A percentile compares a stretch with the other conserved stretches of the same genome.
Conservation (phyloP, 371 early-diverging fungal species). For the Syncephalis fuscata region DNA sequence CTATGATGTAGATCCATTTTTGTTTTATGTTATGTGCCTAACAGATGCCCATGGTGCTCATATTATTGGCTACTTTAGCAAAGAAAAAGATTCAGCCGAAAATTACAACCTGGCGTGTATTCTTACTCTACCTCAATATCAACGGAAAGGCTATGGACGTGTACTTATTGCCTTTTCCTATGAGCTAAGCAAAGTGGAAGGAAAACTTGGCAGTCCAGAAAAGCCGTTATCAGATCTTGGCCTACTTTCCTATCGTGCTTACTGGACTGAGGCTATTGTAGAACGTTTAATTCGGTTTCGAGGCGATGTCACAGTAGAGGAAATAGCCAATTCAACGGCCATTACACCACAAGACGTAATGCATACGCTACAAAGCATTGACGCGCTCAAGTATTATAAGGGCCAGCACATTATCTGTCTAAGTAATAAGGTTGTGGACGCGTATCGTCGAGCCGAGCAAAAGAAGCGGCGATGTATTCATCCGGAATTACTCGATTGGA, state of each 20-base stretch:
- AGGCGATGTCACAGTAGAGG: conserved; percentile 52
- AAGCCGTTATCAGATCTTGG: conserved; percentile 99
- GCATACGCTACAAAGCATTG: conserved; percentile 82
- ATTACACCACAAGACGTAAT: conserved; percentile 91
- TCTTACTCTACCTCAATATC: conserved; percentile 96
- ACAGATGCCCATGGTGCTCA: conserved; percentile 72
- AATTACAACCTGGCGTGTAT: conserved; percentile 99
- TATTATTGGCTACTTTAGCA: conserved; percentile 98
- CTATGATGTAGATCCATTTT: conserved; percentile 98
- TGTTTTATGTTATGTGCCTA: conserved; percentile 92
- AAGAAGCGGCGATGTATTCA: conserved; percentile 61
- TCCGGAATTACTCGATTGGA: conserved; percentile 58
- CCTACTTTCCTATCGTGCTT: conserved; percentile 85
- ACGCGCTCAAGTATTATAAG: conserved; percentile 86
- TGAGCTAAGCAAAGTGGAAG: conserved; percentile 91
- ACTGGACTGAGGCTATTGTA: conserved; percentile 86
- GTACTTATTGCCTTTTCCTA: conserved; percentile 96
- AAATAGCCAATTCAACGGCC: conserved; percentile 65
- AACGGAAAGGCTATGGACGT: conserved; percentile 96
- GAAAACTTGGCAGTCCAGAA: conserved; percentile 93
- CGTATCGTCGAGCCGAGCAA: conserved; percentile 48
- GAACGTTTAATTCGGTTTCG: conserved; percentile 19
- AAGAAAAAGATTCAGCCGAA: conserved; percentile 93
- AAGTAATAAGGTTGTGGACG: conserved; percentile 73
- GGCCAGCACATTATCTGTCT: conserved; percentile 86